Evolutionary conservation across 2,329 filamentous ascomycete genomes (phyloP).

Genomic region (Calonectria pauciramosa): DNA sequence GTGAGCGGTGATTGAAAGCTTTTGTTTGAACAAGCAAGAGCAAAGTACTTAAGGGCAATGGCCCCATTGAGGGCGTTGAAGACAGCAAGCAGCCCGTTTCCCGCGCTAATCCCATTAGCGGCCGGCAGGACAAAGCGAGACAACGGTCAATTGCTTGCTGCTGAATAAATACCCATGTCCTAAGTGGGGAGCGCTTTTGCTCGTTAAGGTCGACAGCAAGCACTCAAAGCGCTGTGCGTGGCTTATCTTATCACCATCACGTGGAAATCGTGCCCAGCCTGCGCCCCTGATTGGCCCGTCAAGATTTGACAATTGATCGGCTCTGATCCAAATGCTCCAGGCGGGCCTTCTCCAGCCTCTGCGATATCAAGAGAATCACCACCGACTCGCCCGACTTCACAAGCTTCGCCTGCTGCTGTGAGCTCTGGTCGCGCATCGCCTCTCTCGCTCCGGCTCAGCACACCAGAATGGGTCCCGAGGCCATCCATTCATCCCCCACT

Average conservation of each 20-base stretch:
- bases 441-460: neutral
- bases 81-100: neutral
- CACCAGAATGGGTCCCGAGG: slow-evolving; percentile 36
- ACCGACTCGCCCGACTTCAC: slow-evolving; percentile 20
- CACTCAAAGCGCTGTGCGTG: slow-evolving; percentile 1
- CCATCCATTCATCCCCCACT: slow-evolving; percentile 22
- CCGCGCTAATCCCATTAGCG: neutral
- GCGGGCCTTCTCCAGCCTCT: slow-evolving; percentile 35
- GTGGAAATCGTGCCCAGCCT: slow-evolving; percentile 30
- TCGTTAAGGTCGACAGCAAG: neutral
- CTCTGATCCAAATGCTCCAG: slow-evolving; percentile 40
- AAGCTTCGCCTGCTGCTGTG: slow-evolving; percentile 27
- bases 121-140: neutral
- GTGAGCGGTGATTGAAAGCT: neutral
- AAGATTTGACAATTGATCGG: slow-evolving; percentile 41
- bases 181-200: neutral
- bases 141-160: neutral
- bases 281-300: slow-evolving; percentile 35
- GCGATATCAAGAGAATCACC: slow-evolving; percentile 39
- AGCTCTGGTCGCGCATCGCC: slow-evolving; percentile 28
- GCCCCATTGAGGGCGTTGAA: neutral
- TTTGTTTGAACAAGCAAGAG: neutral
- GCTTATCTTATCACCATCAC: slow-evolving; percentile 43
- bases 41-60: neutral
- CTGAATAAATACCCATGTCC: neutral